Percentiles rank a stretch among this genome's conserved stretches.
phyloP scores from a whole-genome alignment of 805 yeast species.

The Saturnispora dispora region DNA sequence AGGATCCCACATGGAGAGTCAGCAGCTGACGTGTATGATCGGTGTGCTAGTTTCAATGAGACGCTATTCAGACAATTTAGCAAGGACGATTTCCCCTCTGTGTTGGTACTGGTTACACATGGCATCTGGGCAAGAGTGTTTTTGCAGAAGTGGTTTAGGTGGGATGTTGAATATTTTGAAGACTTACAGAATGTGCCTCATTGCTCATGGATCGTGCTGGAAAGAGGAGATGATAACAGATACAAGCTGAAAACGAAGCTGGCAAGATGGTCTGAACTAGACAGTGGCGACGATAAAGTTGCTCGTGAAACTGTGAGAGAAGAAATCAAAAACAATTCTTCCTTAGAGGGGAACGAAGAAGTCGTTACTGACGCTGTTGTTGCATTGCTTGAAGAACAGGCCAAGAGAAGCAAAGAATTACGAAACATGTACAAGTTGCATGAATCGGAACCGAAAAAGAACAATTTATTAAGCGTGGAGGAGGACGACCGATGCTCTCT shows the following conservation, averaged over 20 bases:
- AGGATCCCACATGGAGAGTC: constrained; percentile 90
- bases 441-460: neutral
- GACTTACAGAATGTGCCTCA: constrained; percentile 74
- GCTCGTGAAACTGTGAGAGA: constrained; percentile 20
- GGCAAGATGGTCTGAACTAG: constrained; percentile 62
- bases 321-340: constrained; percentile 20
- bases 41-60: constrained; percentile 86
- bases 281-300: constrained; percentile 20
- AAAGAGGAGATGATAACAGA: constrained; percentile 40
- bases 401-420: constrained; percentile 3
- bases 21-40: constrained; percentile 91
- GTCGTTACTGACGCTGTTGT: constrained; percentile 35
- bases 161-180: constrained; percentile 88
- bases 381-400: constrained; percentile 32
- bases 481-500: neutral
- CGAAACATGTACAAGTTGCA: constrained; percentile 1
- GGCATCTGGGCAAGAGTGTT: constrained; percentile 94
- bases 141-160: constrained; percentile 87
- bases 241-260: constrained; percentile 54
- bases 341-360: constrained; percentile 18
- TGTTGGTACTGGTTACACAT: constrained; percentile 79
- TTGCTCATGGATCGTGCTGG: constrained; percentile 77
- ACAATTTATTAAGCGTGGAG: neutral
- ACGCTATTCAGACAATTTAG: constrained; percentile 75
- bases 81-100: constrained; percentile 61